Evolutionary conservation across 768 basidiomycete genomes (phyloP).

Genomic region (Erythrobasidium yunnanense): DNA sequence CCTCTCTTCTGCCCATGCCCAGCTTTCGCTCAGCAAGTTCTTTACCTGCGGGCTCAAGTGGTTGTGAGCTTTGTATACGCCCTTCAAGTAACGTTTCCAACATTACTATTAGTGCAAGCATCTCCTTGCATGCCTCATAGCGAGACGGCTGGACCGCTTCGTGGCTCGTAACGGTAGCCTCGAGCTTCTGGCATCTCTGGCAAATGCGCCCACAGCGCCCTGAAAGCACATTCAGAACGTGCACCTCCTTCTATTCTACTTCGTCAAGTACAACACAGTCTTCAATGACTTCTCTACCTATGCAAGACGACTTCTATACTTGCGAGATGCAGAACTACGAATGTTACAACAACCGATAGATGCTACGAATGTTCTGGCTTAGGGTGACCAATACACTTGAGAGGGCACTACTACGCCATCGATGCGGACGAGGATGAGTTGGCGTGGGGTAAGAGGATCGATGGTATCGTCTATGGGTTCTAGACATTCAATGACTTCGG

Average conservation of each 20-base stretch:
- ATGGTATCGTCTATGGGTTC: conserved; percentile 57
- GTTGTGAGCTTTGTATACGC: neutral
- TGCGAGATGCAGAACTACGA: too few species aligned
- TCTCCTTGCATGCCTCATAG: conserved; percentile 11
- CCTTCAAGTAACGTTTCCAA: neutral
- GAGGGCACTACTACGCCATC: conserved; percentile 85
- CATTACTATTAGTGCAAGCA: conserved; percentile 10
- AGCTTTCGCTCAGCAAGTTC: conserved; percentile 18
- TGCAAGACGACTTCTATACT: too few species aligned
- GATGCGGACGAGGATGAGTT: conserved; percentile 67
- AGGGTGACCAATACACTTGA: conserved; percentile 46
- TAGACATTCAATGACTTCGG: conserved; percentile 45
- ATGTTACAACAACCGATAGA: neutral
- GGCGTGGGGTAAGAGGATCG: conserved; percentile 53
- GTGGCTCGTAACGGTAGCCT: conserved; percentile 5
- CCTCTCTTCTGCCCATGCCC: conserved; percentile 24
- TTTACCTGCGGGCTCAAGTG: conserved; percentile 21
- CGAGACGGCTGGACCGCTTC: neutral
- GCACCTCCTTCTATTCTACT: neutral
- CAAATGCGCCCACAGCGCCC: neutral
- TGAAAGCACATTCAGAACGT: neutral
- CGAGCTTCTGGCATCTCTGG: conserved; percentile 10
- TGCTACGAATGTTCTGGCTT: neutral
- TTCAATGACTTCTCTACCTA: too few species aligned
- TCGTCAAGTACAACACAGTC: too few species aligned